Base-by-base conservation (phyloP, 2,329 filamentous ascomycete genomes). In the Didymella lethalis region DNA sequence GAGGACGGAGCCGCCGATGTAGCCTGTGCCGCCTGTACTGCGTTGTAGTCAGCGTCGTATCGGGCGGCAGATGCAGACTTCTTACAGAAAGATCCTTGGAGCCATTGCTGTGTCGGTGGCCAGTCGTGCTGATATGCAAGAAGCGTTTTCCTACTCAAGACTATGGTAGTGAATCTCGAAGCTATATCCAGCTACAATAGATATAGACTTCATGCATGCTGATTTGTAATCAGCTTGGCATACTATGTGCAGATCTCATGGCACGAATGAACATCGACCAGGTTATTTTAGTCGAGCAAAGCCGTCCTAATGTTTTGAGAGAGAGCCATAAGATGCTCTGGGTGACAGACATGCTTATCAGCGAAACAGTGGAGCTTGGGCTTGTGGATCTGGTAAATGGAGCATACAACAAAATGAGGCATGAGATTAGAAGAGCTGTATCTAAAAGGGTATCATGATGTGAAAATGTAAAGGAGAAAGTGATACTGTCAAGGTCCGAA, bases 1-100 rank as follows among this genome's bases (percentile, higher is more conserved):
- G 2, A 36, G 16, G 32, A 36, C 16, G 32, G 32, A 36, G 32
- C 32, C 32, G 32, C 32, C 32, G 32, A 36, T 36, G 32, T 36
- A 36, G 32, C 32, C 32, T 36, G 32, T 88, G 83, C 23, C 78
- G 75, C 73, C 75, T 76, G 52, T 84, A 83, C 82, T 85, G 85
- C 2, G 80, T 76, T 36, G n/a, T 18, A 18, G 32, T 36, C 7
- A 36, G 32, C n/a, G 3, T n/a, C 4, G 32, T 36, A 7, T 6
- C n/a, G 32, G 32, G 6, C n/a, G 32, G 16, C 6, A n/a, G 32
- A 36, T 36, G 32, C 3, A 18, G 32, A 2, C 1, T 18, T 36
- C 32, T 7, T 36, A 36, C 32, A 36, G 32, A n/a, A 36, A 36
- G 32, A 36, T 7, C 16, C 7, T n/a, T 3, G 32, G 32, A 36